Percentiles rank a stretch among this genome's conserved stretches.
These are phyloP conservation scores for Gilbertella persicaria DNA, from an alignment of 371 early-diverging fungal genomes.

Conservation along the genomic window DNA sequence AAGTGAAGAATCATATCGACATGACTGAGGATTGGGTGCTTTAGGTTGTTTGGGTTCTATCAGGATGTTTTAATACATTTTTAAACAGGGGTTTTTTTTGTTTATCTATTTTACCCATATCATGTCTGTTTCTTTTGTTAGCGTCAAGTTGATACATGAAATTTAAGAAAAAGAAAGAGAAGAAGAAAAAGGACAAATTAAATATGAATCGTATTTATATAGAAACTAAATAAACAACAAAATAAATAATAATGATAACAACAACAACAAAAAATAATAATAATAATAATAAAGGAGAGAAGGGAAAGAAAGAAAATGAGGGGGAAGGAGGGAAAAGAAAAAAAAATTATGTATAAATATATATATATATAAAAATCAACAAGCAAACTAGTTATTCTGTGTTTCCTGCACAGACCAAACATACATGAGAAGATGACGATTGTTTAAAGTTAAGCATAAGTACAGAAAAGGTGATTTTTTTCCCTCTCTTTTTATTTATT, in stretches of 20 bases:
- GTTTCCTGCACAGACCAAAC: conserved; percentile 10
- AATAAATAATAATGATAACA: background rate
- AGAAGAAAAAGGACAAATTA: background rate
- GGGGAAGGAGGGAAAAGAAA: too few species aligned
- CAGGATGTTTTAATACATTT: background rate
- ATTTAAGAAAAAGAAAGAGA: conserved; percentile 2
- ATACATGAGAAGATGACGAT: background rate
- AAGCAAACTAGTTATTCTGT: background rate
- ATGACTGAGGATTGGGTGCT: conserved; percentile 12
- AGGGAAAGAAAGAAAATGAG: too few species aligned
- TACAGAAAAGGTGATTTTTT: background rate
- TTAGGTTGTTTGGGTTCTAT: background rate
- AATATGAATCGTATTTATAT: background rate
- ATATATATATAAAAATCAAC: background rate
- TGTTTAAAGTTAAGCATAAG: too few species aligned
- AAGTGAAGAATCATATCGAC: conserved; percentile 60
- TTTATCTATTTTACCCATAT: background rate
- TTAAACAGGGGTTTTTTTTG: conserved; percentile 23
- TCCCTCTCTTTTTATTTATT: conserved; percentile 1
- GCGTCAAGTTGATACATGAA: background rate
- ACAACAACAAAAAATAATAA: background rate
- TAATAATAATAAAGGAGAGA: too few species aligned
- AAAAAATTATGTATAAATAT: too few species aligned
- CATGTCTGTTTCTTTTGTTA: background rate
- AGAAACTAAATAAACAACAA: background rate